Conservation (phyloP, 2,329 filamentous ascomycete genomes). For the Fusarium sp. region DNA sequence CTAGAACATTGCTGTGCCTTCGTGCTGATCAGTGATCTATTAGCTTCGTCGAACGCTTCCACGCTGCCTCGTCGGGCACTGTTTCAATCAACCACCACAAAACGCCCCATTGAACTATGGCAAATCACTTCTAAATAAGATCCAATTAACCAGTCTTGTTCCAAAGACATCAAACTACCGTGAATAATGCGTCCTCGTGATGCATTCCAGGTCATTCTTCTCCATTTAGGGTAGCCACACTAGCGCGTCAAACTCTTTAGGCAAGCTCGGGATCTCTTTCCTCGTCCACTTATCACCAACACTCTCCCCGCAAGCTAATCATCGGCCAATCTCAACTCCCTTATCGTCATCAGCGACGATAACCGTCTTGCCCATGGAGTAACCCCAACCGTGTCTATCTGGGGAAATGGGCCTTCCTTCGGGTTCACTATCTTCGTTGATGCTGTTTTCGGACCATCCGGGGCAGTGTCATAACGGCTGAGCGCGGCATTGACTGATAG, state of each 20-base stretch:
- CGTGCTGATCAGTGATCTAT: too few species aligned
- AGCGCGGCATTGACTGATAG: constrained; percentile 22
- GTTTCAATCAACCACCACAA: too few species aligned
- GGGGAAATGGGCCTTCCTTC: neutral
- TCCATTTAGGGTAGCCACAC: neutral
- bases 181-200: neutral
- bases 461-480: constrained; percentile 2
- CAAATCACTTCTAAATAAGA: too few species aligned
- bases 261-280: constrained; percentile 28
- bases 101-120: too few species aligned
- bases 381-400: neutral
- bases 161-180: too few species aligned
- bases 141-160: too few species aligned
- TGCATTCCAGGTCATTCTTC: neutral
- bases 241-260: neutral
- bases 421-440: constrained; percentile 31
- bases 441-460: neutral
- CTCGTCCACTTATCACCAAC: neutral
- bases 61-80: too few species aligned
- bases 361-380: constrained; percentile 1
- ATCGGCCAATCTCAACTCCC: neutral
- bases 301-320: neutral
- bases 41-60: too few species aligned
- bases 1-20: too few species aligned
- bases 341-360: constrained; percentile 29